Conservation (phyloP, 2,329 filamentous ascomycete species). For the Fusarium palustre region DNA sequence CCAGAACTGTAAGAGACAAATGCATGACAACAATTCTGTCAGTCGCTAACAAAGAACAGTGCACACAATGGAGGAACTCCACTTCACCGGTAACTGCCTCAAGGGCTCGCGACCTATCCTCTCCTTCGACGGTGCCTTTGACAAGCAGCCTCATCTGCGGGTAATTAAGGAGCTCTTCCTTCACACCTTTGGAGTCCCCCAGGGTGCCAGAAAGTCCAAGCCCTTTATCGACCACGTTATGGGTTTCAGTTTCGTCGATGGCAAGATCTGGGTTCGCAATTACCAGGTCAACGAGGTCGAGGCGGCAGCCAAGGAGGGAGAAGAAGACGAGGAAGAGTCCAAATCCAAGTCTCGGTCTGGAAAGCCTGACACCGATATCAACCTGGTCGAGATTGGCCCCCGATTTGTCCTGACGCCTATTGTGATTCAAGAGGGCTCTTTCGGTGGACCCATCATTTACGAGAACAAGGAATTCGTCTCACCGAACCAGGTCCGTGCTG, state of each 20-base stretch:
- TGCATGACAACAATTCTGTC: not conserved
- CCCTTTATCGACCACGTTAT: constrained; percentile 97
- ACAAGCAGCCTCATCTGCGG: constrained; percentile 80
- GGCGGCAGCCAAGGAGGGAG: constrained; percentile 57
- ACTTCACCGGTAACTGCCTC: constrained; percentile 96
- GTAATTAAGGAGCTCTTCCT: constrained; percentile 91
- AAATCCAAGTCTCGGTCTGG: constrained; percentile 51
- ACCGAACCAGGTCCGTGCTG: constrained; percentile 91
- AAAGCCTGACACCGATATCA: constrained; percentile 76
- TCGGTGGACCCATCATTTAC: constrained; percentile 96
- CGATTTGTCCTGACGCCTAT: constrained; percentile 94
- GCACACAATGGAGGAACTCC: constrained; percentile 96
- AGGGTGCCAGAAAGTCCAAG: constrained; percentile 88
- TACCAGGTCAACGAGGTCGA: constrained; percentile 94
- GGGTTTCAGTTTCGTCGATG: constrained; percentile 89
- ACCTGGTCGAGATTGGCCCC: constrained; percentile 91
- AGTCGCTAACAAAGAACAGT: constrained; percentile 61
- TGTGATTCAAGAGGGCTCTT: constrained; percentile 93
- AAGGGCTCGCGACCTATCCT: constrained; percentile 93
- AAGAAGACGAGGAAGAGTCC: constrained; percentile 61
- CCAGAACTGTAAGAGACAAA: constrained; percentile 71
- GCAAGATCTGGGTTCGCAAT: constrained; percentile 95
- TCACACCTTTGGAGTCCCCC: constrained; percentile 92
- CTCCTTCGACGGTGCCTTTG: constrained; percentile 90
- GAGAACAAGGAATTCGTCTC: constrained; percentile 98